Evolutionary conservation across 2,329 filamentous ascomycete genomes (phyloP).

Genomic region (Talaromyces funiculosus): DNA sequence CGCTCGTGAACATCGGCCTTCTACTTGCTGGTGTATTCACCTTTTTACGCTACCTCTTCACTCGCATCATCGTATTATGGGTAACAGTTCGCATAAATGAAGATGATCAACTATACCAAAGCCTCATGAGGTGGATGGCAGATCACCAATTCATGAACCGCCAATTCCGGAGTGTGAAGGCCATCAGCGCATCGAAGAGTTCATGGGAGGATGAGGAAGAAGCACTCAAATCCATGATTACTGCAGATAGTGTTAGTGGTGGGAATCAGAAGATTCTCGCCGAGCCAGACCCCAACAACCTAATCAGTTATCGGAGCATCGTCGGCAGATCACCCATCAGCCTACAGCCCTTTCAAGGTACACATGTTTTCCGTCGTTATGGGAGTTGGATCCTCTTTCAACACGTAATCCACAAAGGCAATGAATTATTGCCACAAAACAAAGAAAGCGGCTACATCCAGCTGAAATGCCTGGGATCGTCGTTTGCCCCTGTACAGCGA

Average conservation of each 20-base stretch:
- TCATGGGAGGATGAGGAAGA: conserved; percentile 48
- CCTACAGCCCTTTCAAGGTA: conserved; percentile 23
- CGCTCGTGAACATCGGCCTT: conserved; percentile 12
- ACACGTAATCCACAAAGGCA: conserved; percentile 1
- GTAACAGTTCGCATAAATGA: conserved; percentile 46
- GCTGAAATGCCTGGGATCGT: conserved; percentile 16
- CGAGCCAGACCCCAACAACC: conserved; percentile 11
- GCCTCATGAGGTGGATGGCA: conserved; percentile 56
- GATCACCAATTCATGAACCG: conserved; percentile 47
- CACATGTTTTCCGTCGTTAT: conserved; percentile 16
- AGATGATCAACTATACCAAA: conserved; percentile 53
- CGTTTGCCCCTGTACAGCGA: conserved; percentile 15
- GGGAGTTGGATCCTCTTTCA: conserved; percentile 17
- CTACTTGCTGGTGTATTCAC: conserved; percentile 15
- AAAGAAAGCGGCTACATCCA: conserved; percentile 13
- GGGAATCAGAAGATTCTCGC: conserved; percentile 2
- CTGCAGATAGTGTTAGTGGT: not conserved
- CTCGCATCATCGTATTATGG: conserved; percentile 14
- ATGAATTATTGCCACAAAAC: not conserved
- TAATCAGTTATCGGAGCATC: conserved; percentile 15
- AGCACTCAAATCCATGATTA: conserved; percentile 21
- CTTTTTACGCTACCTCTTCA: conserved; percentile 10
- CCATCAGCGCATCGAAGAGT: conserved; percentile 51
- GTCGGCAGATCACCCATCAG: conserved; percentile 15
- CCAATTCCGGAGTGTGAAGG: conserved; percentile 49